Conservation (phyloP, 805 yeast species). For the Ogataea angusta region DNA sequence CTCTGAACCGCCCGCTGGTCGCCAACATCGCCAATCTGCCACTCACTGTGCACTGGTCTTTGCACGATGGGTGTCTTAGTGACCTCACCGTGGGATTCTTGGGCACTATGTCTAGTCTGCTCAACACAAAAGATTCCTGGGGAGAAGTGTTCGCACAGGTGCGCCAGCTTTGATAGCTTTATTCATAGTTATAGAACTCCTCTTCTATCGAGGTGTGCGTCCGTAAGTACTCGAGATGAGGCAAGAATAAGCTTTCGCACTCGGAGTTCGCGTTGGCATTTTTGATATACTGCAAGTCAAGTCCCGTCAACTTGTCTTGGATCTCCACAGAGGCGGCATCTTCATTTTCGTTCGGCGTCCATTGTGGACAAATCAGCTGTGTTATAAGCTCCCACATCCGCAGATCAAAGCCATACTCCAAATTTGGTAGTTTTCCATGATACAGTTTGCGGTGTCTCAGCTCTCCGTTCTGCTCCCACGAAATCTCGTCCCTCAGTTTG, state of each 20-base stretch:
- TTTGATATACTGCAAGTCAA: constrained; percentile 29
- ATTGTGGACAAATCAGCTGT: constrained; percentile 33
- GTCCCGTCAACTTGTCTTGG: constrained; percentile 19
- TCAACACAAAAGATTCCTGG: constrained; percentile 26
- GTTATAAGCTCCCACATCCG: constrained; percentile 38
- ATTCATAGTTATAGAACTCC: constrained; percentile 6
- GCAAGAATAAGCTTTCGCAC: constrained; percentile 35
- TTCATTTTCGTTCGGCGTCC: constrained; percentile 8
- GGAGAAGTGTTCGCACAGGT: constrained; percentile 10
- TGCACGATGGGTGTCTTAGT: constrained; percentile 32
- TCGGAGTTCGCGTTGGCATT: constrained; percentile 25
- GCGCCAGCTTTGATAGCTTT: neutral
- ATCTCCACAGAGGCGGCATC: constrained; percentile 21
- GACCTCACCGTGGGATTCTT: constrained; percentile 33
- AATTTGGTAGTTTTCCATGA: constrained; percentile 23
- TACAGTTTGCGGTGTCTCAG: constrained; percentile 34
- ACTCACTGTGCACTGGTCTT: constrained; percentile 38
- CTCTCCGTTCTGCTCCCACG: constrained; percentile 8
- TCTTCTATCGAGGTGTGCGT: constrained; percentile 2
- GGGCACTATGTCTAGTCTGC: constrained; percentile 30
- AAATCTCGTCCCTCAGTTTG: constrained; percentile 19
- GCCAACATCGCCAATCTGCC: constrained; percentile 35
- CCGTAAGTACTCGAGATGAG: constrained; percentile 35
- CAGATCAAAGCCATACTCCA: constrained; percentile 37
- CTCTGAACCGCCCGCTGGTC: constrained; percentile 20